Percentiles rank a stretch among this genome's conserved stretches.
Conservation (phyloP, 176 grass and related monocot genomes). For the Lolium multiflorum region DNA sequence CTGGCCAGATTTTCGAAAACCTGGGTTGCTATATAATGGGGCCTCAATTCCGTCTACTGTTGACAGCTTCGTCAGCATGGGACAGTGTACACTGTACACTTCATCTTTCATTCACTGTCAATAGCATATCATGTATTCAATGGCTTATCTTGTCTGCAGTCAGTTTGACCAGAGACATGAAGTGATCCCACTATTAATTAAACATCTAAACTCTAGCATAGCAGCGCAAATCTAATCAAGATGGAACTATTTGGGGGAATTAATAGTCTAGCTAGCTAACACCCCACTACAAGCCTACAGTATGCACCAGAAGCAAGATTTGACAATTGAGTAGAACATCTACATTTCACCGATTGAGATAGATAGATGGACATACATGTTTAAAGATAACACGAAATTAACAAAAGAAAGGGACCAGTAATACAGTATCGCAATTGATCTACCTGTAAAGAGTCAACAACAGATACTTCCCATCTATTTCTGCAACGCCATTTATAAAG, state of each 20-base stretch:
- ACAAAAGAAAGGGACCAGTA: not conserved
- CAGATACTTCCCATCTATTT: conserved; percentile 44
- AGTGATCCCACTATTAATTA: not conserved
- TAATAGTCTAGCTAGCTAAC: not conserved
- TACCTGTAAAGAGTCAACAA: conserved; percentile 25
- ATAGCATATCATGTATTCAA: too few relatives aligned
- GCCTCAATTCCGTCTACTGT: too few relatives aligned
- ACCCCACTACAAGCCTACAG: not conserved
- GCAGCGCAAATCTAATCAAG: not conserved
- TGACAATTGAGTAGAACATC: not conserved
- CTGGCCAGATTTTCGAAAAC: too few relatives aligned
- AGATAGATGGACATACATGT: not conserved
- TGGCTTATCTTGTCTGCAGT: too few relatives aligned
- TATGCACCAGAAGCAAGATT: not conserved
- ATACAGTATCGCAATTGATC: conserved; percentile 29
- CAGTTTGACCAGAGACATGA: not conserved
- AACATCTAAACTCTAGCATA: not conserved
- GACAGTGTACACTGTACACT: too few relatives aligned
- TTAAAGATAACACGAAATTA: too few relatives aligned
- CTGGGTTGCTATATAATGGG: too few relatives aligned
- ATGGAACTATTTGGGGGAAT: not conserved
- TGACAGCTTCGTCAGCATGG: too few relatives aligned
- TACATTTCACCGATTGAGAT: not conserved
- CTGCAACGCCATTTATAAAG: conserved; percentile 29
- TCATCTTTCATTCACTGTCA: too few relatives aligned